Conservation (phyloP, 768 basidiomycete species). For the Pisolithus orientalis region DNA sequence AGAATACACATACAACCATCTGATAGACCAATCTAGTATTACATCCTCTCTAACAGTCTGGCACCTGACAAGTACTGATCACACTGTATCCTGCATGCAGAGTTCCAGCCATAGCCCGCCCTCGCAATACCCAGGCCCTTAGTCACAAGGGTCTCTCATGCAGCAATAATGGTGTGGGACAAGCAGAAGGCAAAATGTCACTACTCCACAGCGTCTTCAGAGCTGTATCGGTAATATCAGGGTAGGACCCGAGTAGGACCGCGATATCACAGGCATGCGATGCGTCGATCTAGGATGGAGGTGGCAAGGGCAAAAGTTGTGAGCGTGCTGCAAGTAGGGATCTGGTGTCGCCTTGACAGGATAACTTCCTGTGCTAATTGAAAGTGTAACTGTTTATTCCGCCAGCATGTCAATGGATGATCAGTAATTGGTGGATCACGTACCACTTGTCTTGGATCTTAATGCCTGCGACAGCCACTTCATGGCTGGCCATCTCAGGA, state of each 20-base stretch:
- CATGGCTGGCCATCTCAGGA: constrained; percentile 68
- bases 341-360: constrained; percentile 93
- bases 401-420: constrained; percentile 1
- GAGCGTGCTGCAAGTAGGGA: constrained; percentile 94
- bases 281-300: constrained; percentile 61
- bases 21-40: constrained; percentile 6
- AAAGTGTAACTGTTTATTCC: constrained; percentile 97
- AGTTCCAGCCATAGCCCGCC: constrained; percentile 87
- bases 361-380: constrained; percentile 90
- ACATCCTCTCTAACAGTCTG: constrained; percentile 92
- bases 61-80: constrained; percentile 78
- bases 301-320: constrained; percentile 75
- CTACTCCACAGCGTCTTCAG: constrained; percentile 72
- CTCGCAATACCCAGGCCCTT: constrained; percentile 71
- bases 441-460: constrained; percentile 97
- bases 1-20: too few species aligned
- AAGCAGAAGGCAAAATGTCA: too few species aligned
- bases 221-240: constrained; percentile 84
- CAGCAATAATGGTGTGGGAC: too few species aligned
- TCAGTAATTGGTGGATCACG: constrained; percentile 11
- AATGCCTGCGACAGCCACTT: constrained; percentile 93
- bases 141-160: constrained; percentile 73
- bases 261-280: constrained; percentile 77
- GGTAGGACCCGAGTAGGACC: constrained; percentile 84
- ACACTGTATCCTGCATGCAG: constrained; percentile 71